Conservation (phyloP, 2,329 filamentous ascomycete species). For the Raffaelea arxii region DNA sequence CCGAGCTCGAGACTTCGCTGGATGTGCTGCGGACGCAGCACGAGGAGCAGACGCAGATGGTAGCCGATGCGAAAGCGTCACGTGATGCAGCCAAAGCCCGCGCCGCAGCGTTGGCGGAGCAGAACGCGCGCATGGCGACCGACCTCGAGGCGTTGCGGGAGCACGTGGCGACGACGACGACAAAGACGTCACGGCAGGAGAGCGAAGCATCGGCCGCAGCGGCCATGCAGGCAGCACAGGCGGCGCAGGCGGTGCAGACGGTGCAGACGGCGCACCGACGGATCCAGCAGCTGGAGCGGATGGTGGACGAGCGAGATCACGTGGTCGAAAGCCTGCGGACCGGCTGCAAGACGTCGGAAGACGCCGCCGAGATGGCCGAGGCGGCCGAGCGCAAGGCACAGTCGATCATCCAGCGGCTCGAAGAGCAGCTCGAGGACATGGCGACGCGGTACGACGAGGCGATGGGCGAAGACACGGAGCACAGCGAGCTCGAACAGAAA, state of each 20-base stretch:
- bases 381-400: no score
- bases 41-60: constrained; percentile 6
- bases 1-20: constrained; percentile 11
- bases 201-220: background rate
- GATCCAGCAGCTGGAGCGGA: constrained; percentile 13
- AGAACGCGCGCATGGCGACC: constrained; percentile 4
- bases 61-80: constrained; percentile 1
- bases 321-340: no score
- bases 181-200: background rate
- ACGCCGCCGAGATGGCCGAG: no score
- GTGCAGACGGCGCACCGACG: constrained; percentile 11
- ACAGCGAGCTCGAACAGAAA: constrained; percentile 2
- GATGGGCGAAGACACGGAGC: background rate
- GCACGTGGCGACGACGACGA: constrained; percentile 2
- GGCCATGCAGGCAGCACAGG: background rate
- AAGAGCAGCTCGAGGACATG: constrained; percentile 9
- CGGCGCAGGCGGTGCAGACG: background rate
- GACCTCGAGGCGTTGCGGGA: constrained; percentile 9
- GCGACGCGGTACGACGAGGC: background rate
- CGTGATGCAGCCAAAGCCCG: constrained; percentile 8
- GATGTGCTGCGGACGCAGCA: constrained; percentile 7
- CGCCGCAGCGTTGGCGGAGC: constrained; percentile 2
- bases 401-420: constrained; percentile 13
- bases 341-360: no score
- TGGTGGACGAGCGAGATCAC: constrained; percentile 13